Evolutionary conservation across 768 basidiomycete species (phyloP).

Genomic region (Leccinum sublutescens): DNA sequence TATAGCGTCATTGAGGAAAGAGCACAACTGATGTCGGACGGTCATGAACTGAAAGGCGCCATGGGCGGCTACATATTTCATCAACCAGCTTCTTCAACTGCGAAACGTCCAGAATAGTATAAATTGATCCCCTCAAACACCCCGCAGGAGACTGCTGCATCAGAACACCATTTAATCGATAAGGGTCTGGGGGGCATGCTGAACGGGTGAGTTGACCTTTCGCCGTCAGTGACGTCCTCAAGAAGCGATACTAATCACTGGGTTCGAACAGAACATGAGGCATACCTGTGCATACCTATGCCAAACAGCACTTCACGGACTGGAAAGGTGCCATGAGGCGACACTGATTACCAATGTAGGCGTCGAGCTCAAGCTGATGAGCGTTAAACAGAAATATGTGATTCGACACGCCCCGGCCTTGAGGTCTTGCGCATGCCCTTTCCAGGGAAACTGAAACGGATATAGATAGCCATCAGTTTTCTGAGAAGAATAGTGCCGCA

Average conservation of each 20-base stretch:
- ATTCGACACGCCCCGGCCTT: constrained; percentile 16
- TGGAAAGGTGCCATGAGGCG: constrained; percentile 6
- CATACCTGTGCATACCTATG: constrained; percentile 8
- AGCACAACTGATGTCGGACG: background rate
- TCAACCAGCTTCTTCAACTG: background rate
- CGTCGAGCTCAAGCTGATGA: constrained; percentile 2
- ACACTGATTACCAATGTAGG: background rate
- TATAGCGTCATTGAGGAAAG: constrained; percentile 12
- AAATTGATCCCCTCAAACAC: background rate
- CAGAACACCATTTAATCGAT: constrained; percentile 15
- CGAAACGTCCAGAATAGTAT: constrained; percentile 4
- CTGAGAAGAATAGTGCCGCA: constrained; percentile 2
- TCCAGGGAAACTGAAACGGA: constrained; percentile 4
- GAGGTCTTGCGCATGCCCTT: constrained; percentile 6
- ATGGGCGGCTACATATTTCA: constrained; percentile 18
- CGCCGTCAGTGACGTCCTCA: constrained; percentile 9
- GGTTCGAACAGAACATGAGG: constrained; percentile 12
- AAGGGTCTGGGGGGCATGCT: constrained; percentile 11
- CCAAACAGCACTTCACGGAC: background rate
- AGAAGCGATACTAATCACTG: constrained; percentile 8
- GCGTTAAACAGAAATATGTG: constrained; percentile 10
- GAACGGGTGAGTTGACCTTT: constrained; percentile 14
- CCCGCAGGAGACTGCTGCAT: constrained; percentile 5
- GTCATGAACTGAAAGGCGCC: background rate
- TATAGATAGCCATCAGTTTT: constrained; percentile 15